A percentile compares a stretch with the other conserved stretches of the same genome.
These are phyloP conservation scores for Schizonepeta tenuifolia DNA, from an alignment of 257 asterid genomes.

Conservation along the genomic window DNA sequence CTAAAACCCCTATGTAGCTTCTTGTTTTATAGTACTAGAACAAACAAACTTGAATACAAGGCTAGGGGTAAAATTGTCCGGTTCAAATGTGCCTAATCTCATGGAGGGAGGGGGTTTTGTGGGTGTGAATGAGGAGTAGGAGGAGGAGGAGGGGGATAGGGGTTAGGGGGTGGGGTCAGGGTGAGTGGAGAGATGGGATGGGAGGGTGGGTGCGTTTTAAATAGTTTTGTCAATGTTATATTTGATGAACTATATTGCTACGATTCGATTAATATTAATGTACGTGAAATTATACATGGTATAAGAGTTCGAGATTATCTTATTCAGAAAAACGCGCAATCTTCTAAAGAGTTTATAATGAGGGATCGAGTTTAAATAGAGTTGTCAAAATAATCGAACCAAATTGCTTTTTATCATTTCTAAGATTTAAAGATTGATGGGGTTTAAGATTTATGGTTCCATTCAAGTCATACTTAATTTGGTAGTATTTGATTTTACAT, in stretches of 20 bases:
- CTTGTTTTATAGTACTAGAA: slow-evolving; percentile 34
- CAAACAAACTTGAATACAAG: slow-evolving; percentile 32
- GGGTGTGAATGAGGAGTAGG: slow-evolving; percentile 10
- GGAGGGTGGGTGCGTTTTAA: background rate
- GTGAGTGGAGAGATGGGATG: slow-evolving; percentile 1
- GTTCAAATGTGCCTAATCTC: slow-evolving; percentile 22
- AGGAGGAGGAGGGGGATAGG: background rate
- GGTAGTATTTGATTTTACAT: no score
- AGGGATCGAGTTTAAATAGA: no score
- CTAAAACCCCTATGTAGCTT: slow-evolving; percentile 43
- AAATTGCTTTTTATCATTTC: no score
- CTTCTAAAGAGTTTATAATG: no score
- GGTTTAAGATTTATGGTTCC: no score
- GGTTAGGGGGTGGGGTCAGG: slow-evolving; percentile 24
- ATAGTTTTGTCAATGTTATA: no score
- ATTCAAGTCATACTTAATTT: no score
- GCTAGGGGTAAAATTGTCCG: slow-evolving; percentile 38
- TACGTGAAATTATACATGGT: background rate
- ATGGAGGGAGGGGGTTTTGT: slow-evolving; percentile 31
- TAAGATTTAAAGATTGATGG: no score
- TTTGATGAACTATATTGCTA: background rate
- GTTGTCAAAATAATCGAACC: no score
- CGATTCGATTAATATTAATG: background rate
- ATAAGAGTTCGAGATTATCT: background rate
- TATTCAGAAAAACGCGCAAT: background rate